Conservation (phyloP, 2,329 filamentous ascomycete genomes). For the Catunica adiposa region DNA sequence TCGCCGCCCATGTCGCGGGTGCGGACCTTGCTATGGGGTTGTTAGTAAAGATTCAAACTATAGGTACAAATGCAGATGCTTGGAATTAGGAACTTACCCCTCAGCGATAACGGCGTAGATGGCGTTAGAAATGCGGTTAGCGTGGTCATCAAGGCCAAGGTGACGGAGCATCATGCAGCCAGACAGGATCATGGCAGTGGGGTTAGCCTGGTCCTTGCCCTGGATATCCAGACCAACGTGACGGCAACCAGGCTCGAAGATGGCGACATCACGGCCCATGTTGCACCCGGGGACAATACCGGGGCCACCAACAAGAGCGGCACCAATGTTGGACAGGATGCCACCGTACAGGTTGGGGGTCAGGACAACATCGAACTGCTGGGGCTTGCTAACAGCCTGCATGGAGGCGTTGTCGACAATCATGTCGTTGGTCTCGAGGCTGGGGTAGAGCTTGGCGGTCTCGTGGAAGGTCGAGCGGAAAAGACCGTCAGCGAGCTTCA, state of each 20-base stretch:
- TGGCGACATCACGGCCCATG: slow-evolving; percentile 95
- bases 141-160: slow-evolving; percentile 92
- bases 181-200: slow-evolving; percentile 84
- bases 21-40: slow-evolving; percentile 50
- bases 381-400: slow-evolving; percentile 90
- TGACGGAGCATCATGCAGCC: slow-evolving; percentile 95
- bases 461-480: slow-evolving; percentile 96
- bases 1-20: slow-evolving; percentile 94
- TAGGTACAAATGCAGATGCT: not conserved
- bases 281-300: slow-evolving; percentile 97
- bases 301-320: slow-evolving; percentile 88
- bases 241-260: slow-evolving; percentile 97
- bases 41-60: slow-evolving; percentile 24
- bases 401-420: slow-evolving; percentile 99
- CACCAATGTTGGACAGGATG: slow-evolving; percentile 97
- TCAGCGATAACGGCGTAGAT: slow-evolving; percentile 66
- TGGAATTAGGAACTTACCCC: slow-evolving; percentile 56
- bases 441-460: slow-evolving; percentile 87
- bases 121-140: slow-evolving; percentile 91
- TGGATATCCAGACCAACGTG: slow-evolving; percentile 99
- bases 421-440: slow-evolving; percentile 94
- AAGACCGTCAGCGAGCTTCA: slow-evolving; percentile 97
- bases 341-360: slow-evolving; percentile 99
- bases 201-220: slow-evolving; percentile 99
- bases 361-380: slow-evolving; percentile 99